Evolutionary conservation across 768 basidiomycete genomes (phyloP), one percentile per base, ranked within the genome.

Genomic region (Hemileccinum rubropunctum): DNA sequence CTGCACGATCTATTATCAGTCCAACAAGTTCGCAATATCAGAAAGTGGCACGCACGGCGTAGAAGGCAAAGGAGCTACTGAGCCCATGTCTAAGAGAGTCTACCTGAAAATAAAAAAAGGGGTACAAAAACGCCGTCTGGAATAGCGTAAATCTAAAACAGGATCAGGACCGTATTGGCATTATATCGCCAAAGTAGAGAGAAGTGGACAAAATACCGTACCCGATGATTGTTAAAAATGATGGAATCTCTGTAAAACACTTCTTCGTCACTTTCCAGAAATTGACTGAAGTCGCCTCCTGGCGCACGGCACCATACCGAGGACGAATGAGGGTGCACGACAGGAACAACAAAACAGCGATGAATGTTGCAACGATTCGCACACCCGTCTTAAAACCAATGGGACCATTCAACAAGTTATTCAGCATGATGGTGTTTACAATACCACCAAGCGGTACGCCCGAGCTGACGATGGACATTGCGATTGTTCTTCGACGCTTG

Each of bases 401-500:
- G 6, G 65, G 55, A 3, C 75, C 73, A 47, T 74, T 76, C 47
- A 43, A 52, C 30, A 45, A 52, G 21, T 72, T 63, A 59, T 87
- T 86, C 23, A 88, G 66, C 72, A 84, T 76, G 53, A 84, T 80
- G 1, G 83, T 80, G 47, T 83, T 76, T 12, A 79, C 55, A 17
- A 80, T 66, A 6, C 78, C 80, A 7, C 85, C 83, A 4, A 82
- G 60, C 3, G 79, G 73, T 28, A 75, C 72, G 20, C 76, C 76
- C 32, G 78, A 76, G 23, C 74, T 27, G 6, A 69, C 70, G 37
- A 81, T 58, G 8, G 78, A 76, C 56, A 76, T 74, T 5, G 76
- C 75, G 7, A 75, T 52, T 3, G 74, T 61, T 20, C 76, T 66
- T 11, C 67, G 63, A 38, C 61, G 62, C 23, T 60, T 59, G 63